phyloP scores from a whole-genome alignment of 352 stramenopile genomes.

The Thalassiosira livingstoniorum region DNA sequence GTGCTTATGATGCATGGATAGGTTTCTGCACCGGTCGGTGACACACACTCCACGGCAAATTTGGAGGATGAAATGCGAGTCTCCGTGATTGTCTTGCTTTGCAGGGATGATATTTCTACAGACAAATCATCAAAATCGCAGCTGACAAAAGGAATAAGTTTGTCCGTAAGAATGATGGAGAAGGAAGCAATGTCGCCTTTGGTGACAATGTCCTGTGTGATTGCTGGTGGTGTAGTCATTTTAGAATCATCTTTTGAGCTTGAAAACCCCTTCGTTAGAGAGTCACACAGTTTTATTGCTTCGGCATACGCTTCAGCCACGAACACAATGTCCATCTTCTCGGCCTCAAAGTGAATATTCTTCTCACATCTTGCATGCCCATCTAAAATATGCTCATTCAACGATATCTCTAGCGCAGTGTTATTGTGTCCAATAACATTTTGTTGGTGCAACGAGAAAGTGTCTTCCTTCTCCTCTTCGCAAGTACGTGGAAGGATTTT shows the following conservation, averaged over 20 bases:
- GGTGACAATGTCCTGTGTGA: neutral
- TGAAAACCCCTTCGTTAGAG: neutral
- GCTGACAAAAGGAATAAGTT: constrained; percentile 57
- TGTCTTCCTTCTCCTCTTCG: no score
- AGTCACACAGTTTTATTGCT: neutral
- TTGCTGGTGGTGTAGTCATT: neutral
- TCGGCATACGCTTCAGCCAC: no score
- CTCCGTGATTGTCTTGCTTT: constrained; percentile 19
- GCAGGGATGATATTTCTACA: constrained; percentile 32
- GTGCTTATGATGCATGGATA: constrained; percentile 73
- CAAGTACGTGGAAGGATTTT: no score
- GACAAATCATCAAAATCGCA: constrained; percentile 41
- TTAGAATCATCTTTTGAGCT: constrained; percentile 1
- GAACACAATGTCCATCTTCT: no score
- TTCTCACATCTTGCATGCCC: no score
- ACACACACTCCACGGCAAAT: constrained; percentile 52
- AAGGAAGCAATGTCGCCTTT: constrained; percentile 52
- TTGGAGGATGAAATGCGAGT: constrained; percentile 33
- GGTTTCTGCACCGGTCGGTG: constrained; percentile 64
- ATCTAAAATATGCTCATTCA: no score
- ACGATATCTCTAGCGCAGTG: no score
- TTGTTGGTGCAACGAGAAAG: no score
- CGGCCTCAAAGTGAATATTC: no score
- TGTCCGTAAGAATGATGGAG: constrained; percentile 50
- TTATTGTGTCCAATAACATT: no score